Base-by-base conservation (phyloP, 2,329 filamentous ascomycete species). In the Penicillium glabrum region DNA sequence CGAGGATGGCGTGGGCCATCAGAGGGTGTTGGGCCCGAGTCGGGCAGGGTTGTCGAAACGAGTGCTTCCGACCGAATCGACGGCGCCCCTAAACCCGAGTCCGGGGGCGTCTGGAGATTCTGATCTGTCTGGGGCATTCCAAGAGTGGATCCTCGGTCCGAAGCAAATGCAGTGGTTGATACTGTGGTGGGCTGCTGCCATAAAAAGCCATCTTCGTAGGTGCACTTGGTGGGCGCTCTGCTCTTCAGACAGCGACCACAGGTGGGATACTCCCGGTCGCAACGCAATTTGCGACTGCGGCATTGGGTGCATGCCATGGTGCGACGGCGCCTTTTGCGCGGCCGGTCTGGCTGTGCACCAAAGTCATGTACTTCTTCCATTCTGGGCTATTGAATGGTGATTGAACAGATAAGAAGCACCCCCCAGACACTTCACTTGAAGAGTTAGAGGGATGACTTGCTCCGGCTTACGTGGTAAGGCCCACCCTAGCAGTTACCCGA, bases 271-370 rank as follows among this genome's bases (percentile, higher is more conserved):
- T 72, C 71, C 35, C 75, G 72, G 59, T 78, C 76, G 56, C 76
- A 78, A 56, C 73, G 75, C 33, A 78, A 63, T 60, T 78, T 78
- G 46, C 75, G 66, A 53, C 68, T 72, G 53, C 76, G 73, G 58
- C 76, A 78, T 35, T 74, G 74, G 19, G 71, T 70, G 59, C 76
- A 78, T 16, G 76, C 74, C 60, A 77, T 70, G 10, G 76, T 75
- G 24, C 75, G 69, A 23, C 75, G 65, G 55, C 72, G 71, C 29
- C 75, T 64, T 61, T 76, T 76, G 29, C 73, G 73, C 53, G 70
- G 69, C 44, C 70, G 67, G 9, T 68, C 67, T 33, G 64, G 57
- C 51, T 56, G 64, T 24, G 16, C n/a, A 23, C 46, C 56, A 11
- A 59, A 51, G 19, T 44, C 41, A 46, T 61, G 51, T 21, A 54